Evolutionary conservation across 768 basidiomycete genomes (phyloP), one percentile per base, ranked within the genome.

Genomic region (Pholiota molesta): DNA sequence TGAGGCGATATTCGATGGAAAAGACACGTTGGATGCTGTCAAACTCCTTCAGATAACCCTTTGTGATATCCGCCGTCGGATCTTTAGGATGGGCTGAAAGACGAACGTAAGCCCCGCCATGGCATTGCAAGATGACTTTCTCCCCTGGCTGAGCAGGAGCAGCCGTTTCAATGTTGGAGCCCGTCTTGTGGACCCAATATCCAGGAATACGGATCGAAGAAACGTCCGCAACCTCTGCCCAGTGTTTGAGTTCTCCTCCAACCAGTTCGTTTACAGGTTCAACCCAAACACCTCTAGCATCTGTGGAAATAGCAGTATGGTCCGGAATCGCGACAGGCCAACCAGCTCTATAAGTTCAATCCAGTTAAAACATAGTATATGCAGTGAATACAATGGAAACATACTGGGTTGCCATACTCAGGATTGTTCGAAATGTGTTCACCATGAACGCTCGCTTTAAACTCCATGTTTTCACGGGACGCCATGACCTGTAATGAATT

Each of bases 1-100:
- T 83, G 49, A 89, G 81, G 7, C 91, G 87, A 72, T 94, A 95
- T 73, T 93, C 92, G 54, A 91, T 66, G 10, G 83, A 81, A 67
- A 91, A 82, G 5, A 79, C 75, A 42, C 86, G 83, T 29, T 76
- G 71, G 19, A 86, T 70, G 14, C 76, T 62, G 40, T 75, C 69
- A 40, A 77, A 73, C 35, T 83, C 75, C 61, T 83, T 69, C 28
- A 91, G 68, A 29, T 87, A 69, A 13, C 80, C 83, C 10, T 73
- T 78, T 1, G 78, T 66, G 23, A 89, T 79, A 31, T 73, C 69
- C 0, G 83, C 73, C 0, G 82, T 81, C 35, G 73, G 62, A 56
- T 83, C 82, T 3, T 71, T 71, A n/a, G 88, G 87, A 63, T 86
- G 83, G 1, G 85, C 88, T 10, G 86, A 85, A 5, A 83, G 68